Conservation (phyloP, 495 filamentous ascomycete genomes). For the Aspergillus saccharolyticus region DNA sequence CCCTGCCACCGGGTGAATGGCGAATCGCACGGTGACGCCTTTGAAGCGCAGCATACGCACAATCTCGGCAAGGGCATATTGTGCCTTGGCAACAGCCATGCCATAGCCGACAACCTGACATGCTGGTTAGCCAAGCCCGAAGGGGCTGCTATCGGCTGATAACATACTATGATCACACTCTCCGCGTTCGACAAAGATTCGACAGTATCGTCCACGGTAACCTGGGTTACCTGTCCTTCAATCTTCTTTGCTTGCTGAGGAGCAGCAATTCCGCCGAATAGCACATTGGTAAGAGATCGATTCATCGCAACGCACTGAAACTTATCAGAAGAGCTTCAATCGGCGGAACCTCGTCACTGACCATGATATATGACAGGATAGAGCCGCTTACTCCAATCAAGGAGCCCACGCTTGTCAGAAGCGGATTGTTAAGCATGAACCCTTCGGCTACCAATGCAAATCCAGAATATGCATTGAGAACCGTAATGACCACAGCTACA, state of each 20-base stretch:
- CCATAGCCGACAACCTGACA: slow-evolving; percentile 68
- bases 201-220: slow-evolving; percentile 68
- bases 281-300: slow-evolving; percentile 69
- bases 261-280: slow-evolving; percentile 70
- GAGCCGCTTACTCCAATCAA: slow-evolving; percentile 78
- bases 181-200: slow-evolving; percentile 65
- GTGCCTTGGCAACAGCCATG: slow-evolving; percentile 84
- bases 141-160: too few relatives aligned
- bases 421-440: slow-evolving; percentile 78
- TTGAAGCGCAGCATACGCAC: slow-evolving; percentile 61
- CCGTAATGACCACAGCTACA: slow-evolving; percentile 70
- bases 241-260: slow-evolving; percentile 58
- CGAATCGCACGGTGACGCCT: slow-evolving; percentile 75
- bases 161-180: slow-evolving; percentile 63
- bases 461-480: slow-evolving; percentile 79
- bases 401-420: slow-evolving; percentile 72
- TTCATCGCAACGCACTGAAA: slow-evolving; percentile 77
- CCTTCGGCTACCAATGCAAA: slow-evolving; percentile 81
- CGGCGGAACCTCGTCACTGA: slow-evolving; percentile 3
- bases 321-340: slow-evolving; percentile 2
- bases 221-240: slow-evolving; percentile 66
- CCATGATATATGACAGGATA: slow-evolving; percentile 75
- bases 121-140: not conserved
- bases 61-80: slow-evolving; percentile 79
- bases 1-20: slow-evolving; percentile 78